A percentile compares a stretch with the other conserved stretches of the same genome.
Conservation (phyloP, 1,139 yeast species). For the Scheffersomyces segobiensis region DNA sequence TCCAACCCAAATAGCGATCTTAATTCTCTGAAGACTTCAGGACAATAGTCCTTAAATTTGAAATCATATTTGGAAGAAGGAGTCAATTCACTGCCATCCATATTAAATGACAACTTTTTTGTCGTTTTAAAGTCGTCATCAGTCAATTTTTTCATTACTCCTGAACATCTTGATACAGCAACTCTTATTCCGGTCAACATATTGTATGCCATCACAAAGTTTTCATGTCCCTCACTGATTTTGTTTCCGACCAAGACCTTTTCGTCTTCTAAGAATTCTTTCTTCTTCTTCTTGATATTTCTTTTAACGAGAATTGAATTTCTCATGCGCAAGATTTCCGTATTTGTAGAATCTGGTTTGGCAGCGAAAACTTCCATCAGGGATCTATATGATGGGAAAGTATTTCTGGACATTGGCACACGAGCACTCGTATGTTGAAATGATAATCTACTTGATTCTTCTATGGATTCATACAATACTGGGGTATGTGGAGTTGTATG, state of each 20-base stretch:
- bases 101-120: constrained; percentile 82
- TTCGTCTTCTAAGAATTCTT: constrained; percentile 56
- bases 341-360: constrained; percentile 25
- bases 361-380: neutral
- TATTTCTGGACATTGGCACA: constrained; percentile 17
- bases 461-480: constrained; percentile 3
- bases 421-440: constrained; percentile 10
- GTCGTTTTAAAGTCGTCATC: constrained; percentile 69
- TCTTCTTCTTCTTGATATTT: constrained; percentile 37
- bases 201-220: constrained; percentile 91
- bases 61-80: constrained; percentile 95
- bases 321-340: constrained; percentile 46
- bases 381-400: constrained; percentile 18
- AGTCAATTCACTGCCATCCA: constrained; percentile 84
- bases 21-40: constrained; percentile 88
- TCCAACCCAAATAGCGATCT: constrained; percentile 81
- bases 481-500: constrained; percentile 23
- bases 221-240: constrained; percentile 89
- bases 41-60: constrained; percentile 95
- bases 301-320: constrained; percentile 44
- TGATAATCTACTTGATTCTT: constrained; percentile 8
- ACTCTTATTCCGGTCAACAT: constrained; percentile 97
- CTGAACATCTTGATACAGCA: constrained; percentile 90
- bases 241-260: constrained; percentile 74
- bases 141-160: constrained; percentile 71